A percentile compares a stretch with the other conserved stretches of the same genome.
Evolutionary conservation across 441 rosid genomes (phyloP).

Genomic region (Euphorbia schlechtendalii): DNA sequence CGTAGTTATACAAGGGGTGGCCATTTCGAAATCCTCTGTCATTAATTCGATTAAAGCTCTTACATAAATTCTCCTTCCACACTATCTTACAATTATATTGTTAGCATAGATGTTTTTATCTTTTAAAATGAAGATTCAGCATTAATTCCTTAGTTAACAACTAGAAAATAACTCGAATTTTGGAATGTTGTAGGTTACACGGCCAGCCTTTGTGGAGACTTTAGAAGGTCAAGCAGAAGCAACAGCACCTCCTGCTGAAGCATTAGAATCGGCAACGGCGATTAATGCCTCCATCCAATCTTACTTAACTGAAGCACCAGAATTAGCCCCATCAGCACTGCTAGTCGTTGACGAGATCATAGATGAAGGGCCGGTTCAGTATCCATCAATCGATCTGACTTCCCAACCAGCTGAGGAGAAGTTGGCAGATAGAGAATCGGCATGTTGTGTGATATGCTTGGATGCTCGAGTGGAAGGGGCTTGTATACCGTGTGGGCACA

Average conservation of each 20-base stretch:
- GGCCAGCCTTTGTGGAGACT: slow-evolving; percentile 53
- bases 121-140: neutral
- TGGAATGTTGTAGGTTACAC: slow-evolving; percentile 43
- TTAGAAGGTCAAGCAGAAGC: slow-evolving; percentile 34
- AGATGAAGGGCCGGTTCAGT: slow-evolving; percentile 63
- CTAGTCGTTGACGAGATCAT: slow-evolving; percentile 30
- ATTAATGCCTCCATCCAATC: slow-evolving; percentile 69
- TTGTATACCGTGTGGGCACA: slow-evolving; percentile 96
- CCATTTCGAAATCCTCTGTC: neutral
- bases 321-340: slow-evolving; percentile 55
- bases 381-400: slow-evolving; percentile 63
- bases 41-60: neutral
- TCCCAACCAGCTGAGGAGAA: slow-evolving; percentile 27
- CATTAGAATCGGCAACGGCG: slow-evolving; percentile 61
- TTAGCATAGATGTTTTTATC: neutral
- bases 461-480: slow-evolving; percentile 92
- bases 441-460: slow-evolving; percentile 67
- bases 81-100: too few species aligned
- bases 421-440: slow-evolving; percentile 35
- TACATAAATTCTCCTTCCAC: neutral
- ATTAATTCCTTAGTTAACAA: too few species aligned
- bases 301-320: slow-evolving; percentile 29
- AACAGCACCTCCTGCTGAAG: slow-evolving; percentile 65
- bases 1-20: neutral
- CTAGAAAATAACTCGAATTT: slow-evolving; percentile 1